Base-by-base conservation (phyloP, 1,284 basidiomycete species). In the Caloboletus firmus region DNA sequence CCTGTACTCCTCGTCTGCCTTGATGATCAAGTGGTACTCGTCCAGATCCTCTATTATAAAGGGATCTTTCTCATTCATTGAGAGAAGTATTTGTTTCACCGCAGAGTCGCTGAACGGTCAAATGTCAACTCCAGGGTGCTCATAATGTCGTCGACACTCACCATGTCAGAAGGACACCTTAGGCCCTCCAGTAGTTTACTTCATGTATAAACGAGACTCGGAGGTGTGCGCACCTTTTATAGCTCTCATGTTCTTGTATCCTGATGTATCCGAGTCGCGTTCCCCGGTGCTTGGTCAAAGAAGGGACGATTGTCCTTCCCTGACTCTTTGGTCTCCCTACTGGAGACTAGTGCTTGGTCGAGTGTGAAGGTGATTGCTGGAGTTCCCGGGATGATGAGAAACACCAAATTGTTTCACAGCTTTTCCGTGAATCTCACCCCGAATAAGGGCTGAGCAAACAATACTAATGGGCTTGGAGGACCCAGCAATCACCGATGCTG, bases 11-110 rank as follows among this genome's bases (percentile, higher is more conserved):
- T 87, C 82, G 57, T 93, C 91, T 0, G 87, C 84, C 63, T 87
- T 88, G 69, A 94, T 88, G 44, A 95, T 82, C 1, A 95, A 67
- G 70, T 94, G 91, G 51, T 84, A 83, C 58, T 94, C 91, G 66
- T 95, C 93, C 28, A 95, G 70, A 63, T 95, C 93, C 65, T 93
- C 87, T 54, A 94, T 89, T 61, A 95, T 87, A 72, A 95, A 95
- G 49, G 76, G 80, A 15, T 80, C 74, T 62, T 80, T 84, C 70
- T 93, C 89, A 70, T 95, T 91, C 79, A 95, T 83, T 15, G 83
- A 77, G 36, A 94, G 77, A 28, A 94, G 78, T 52, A 95, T 93
- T 68, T 95, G 92, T 72, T 95, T 95, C 50, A 94, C 92, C 4
- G 92, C 93, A 6, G 91, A 84, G 68, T 95, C 92, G 65, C 93